phyloP scores from a whole-genome alignment of 495 filamentous ascomycete genomes.

The Hyphodiscus hymeniophilus region DNA sequence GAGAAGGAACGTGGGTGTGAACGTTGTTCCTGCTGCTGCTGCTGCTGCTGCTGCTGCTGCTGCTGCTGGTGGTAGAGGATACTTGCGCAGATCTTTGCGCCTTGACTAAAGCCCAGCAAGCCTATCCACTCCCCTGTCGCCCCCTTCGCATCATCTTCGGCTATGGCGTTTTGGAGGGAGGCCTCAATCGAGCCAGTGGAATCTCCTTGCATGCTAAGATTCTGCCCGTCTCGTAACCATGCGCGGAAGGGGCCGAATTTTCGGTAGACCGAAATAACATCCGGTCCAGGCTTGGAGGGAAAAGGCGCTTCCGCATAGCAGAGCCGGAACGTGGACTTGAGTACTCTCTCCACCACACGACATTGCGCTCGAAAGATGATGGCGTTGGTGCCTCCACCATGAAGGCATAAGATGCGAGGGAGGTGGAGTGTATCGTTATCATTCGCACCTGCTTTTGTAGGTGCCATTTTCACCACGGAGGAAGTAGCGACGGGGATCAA shows the following conservation, averaged over 20 bases:
- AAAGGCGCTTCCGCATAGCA: conserved; percentile 1
- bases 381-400: conserved; percentile 2
- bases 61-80: conserved; percentile 23
- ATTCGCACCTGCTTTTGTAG: no score
- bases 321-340: conserved; percentile 1
- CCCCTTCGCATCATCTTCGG: conserved; percentile 19
- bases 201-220: conserved; percentile 26
- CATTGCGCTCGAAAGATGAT: conserved; percentile 3
- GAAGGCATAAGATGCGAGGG: conserved; percentile 3
- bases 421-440: no score
- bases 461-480: no score
- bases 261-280: background rate
- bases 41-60: background rate
- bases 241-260: background rate
- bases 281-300: background rate
- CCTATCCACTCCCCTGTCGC: conserved; percentile 44
- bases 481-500: no score
- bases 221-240: background rate
- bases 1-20: no score
- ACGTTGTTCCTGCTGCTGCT: background rate
- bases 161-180: conserved; percentile 20
- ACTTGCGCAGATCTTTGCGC: conserved; percentile 51
- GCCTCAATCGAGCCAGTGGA: background rate
- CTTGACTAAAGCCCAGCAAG: conserved; percentile 46
- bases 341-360: background rate